phyloP scores from a whole-genome alignment of 2,329 filamentous ascomycete species.

The Simplicillium aogashimaense region DNA sequence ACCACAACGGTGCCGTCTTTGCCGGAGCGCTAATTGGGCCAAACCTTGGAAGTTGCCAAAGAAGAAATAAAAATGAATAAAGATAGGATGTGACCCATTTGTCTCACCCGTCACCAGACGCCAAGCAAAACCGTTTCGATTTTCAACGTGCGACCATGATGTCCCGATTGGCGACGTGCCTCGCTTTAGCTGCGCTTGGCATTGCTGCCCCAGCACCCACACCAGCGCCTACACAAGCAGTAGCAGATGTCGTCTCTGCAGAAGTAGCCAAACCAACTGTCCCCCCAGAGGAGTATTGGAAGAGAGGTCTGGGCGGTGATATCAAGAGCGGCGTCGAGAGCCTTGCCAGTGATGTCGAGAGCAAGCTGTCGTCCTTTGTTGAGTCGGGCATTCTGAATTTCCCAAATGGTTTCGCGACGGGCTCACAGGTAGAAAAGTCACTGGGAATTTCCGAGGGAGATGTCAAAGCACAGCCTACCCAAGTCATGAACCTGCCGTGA shows the following conservation, averaged over 20 bases:
- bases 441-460: constrained; percentile 49
- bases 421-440: constrained; percentile 47
- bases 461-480: constrained; percentile 53
- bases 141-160: no score
- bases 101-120: no score
- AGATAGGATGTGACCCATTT: no score
- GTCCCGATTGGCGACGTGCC: no score
- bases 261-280: constrained; percentile 12
- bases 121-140: no score
- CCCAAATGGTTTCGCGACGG: constrained; percentile 50
- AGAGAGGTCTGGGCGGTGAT: constrained; percentile 26
- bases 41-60: neutral
- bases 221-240: neutral
- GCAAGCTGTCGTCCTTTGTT: constrained; percentile 48
- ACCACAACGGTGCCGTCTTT: neutral
- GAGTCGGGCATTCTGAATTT: constrained; percentile 57
- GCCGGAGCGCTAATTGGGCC: neutral
- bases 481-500: constrained; percentile 60
- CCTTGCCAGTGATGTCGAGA: constrained; percentile 39
- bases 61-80: no score
- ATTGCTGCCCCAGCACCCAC: constrained; percentile 2
- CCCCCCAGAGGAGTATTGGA: constrained; percentile 9
- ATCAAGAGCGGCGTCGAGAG: constrained; percentile 41
- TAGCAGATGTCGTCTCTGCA: neutral
- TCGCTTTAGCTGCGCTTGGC: neutral